These are phyloP conservation scores for Komagataella ulmi DNA, from an alignment of 805 yeast species.

Conservation along the genomic window DNA sequence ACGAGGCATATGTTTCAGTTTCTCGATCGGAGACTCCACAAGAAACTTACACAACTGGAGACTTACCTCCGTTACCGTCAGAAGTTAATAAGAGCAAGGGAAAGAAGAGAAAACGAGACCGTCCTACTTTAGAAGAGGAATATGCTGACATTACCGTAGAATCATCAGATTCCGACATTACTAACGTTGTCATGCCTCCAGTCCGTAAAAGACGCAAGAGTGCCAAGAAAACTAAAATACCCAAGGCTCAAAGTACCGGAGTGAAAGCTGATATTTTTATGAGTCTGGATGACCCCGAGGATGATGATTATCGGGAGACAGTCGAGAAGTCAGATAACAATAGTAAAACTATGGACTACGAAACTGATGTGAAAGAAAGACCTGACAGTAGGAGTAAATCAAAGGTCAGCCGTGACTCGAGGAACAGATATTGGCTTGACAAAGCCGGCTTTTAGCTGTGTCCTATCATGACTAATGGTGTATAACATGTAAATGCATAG, in stretches of 20 bases:
- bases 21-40: slow-evolving; percentile 5
- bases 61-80: slow-evolving; percentile 19
- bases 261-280: background rate
- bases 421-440: background rate
- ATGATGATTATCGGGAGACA: background rate
- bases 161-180: background rate
- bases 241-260: background rate
- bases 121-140: background rate
- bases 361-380: background rate
- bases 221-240: background rate
- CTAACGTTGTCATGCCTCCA: background rate
- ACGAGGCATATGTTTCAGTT: slow-evolving; percentile 34
- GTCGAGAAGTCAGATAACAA: background rate
- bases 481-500: background rate
- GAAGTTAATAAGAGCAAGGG: slow-evolving; percentile 19
- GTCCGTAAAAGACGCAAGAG: background rate
- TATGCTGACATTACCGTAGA: background rate
- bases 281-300: background rate
- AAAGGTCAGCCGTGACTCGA: background rate
- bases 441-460: background rate
- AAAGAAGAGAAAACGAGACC: background rate
- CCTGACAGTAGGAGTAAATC: background rate
- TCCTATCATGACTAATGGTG: background rate
- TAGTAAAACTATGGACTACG: background rate
- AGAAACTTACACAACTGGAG: slow-evolving; percentile 3